Evolutionary conservation across 164 flowering plant species (phyloP).

Genomic region (Berberis vulgaris): DNA sequence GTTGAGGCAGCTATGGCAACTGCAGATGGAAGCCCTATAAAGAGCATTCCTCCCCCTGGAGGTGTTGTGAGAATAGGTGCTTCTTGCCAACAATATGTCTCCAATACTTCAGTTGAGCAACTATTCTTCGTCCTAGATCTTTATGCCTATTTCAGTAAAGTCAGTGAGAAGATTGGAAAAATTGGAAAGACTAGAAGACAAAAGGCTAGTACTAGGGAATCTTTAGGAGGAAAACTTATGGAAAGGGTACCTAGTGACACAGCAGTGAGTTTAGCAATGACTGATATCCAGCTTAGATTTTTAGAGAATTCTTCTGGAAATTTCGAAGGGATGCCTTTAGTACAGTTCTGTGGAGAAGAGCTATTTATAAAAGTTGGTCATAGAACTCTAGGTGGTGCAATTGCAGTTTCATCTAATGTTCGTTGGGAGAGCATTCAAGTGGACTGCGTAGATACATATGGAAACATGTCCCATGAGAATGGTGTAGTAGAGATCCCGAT

Average conservation of each 20-base stretch:
- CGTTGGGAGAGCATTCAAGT: conserved; percentile 71
- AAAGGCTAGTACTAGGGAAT: conserved; percentile 18
- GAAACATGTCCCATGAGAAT: conserved; percentile 26
- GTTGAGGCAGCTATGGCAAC: conserved; percentile 91
- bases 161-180: conserved; percentile 62
- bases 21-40: conserved; percentile 80
- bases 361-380: conserved; percentile 64
- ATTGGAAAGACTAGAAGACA: conserved; percentile 40
- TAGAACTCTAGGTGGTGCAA: conserved; percentile 90
- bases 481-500: conserved; percentile 12
- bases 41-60: conserved; percentile 80
- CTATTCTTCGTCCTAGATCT: conserved; percentile 80
- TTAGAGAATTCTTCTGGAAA: conserved; percentile 47
- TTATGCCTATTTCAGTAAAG: conserved; percentile 67
- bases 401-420: conserved; percentile 68
- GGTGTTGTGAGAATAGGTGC: conserved; percentile 85
- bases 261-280: conserved; percentile 61
- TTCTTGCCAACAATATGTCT: conserved; percentile 57
- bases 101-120: conserved; percentile 92
- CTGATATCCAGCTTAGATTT: conserved; percentile 68
- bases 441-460: conserved; percentile 55
- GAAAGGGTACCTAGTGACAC: conserved; percentile 91
- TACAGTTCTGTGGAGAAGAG: conserved; percentile 66
- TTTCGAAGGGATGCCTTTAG: conserved; percentile 63
- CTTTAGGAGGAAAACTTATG: conserved; percentile 35